Conservation (phyloP, 2,329 filamentous ascomycete species). For the Fonsecaea multimorphosa region DNA sequence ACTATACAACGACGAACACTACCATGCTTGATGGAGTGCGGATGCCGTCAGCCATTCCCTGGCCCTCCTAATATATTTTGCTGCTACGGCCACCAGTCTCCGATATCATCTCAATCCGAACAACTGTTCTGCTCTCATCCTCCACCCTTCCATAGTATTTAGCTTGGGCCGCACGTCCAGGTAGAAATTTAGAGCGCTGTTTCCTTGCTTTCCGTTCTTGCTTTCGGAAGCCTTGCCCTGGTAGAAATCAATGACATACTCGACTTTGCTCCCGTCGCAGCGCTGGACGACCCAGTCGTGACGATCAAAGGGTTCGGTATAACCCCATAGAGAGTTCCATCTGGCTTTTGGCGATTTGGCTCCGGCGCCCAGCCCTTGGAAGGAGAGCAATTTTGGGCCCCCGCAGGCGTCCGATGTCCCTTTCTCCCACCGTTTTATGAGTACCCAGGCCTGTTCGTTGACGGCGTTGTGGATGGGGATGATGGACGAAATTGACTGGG, state of each 20-base stretch:
- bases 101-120: slow-evolving; percentile 36
- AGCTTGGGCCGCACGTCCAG: slow-evolving; percentile 70
- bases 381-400: slow-evolving; percentile 82
- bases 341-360: slow-evolving; percentile 80
- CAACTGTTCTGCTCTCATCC: slow-evolving; percentile 59
- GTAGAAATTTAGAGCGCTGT: slow-evolving; percentile 65
- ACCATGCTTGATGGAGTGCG: background rate
- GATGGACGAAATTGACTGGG: slow-evolving; percentile 67
- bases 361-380: slow-evolving; percentile 68
- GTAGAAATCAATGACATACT: slow-evolving; percentile 99
- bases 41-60: background rate
- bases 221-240: slow-evolving; percentile 63
- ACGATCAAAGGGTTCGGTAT: slow-evolving; percentile 87
- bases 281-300: slow-evolving; percentile 98
- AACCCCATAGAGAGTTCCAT: slow-evolving; percentile 73
- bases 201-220: slow-evolving; percentile 36
- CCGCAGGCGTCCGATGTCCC: slow-evolving; percentile 56
- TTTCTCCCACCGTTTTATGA: slow-evolving; percentile 88
- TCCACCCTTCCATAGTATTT: slow-evolving; percentile 67
- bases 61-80: slow-evolving; percentile 1
- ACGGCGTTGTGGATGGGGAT: slow-evolving; percentile 98
- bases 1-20: background rate
- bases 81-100: background rate
- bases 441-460: slow-evolving; percentile 92
- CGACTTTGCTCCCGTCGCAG: slow-evolving; percentile 74